These are phyloP conservation scores for Sugiyamaella grinbergsii DNA, from an alignment of 1,139 yeast genomes.

Conservation along the genomic window DNA sequence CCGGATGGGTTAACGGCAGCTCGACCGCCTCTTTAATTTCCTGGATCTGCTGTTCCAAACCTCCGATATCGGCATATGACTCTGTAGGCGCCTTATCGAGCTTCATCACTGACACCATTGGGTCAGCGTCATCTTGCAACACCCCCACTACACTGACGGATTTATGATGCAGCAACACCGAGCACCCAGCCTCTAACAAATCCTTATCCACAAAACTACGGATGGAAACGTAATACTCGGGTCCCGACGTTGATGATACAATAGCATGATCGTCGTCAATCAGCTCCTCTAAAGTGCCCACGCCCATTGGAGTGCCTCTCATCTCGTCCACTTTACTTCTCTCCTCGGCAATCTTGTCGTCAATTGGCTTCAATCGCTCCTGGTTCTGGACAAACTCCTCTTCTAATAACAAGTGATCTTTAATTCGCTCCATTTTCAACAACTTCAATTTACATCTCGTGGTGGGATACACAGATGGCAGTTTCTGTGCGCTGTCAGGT, in stretches of 20 bases:
- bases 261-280: conserved; percentile 99
- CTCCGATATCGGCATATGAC: conserved; percentile 97
- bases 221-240: conserved; percentile 94
- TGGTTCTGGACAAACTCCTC: conserved; percentile 96
- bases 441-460: conserved; percentile 91
- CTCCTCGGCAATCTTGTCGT: conserved; percentile 95
- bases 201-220: conserved; percentile 98
- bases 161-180: conserved; percentile 92
- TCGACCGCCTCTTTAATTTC: conserved; percentile 98
- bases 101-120: conserved; percentile 97
- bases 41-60: conserved; percentile 92
- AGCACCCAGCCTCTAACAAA: conserved; percentile 95
- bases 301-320: conserved; percentile 95
- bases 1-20: conserved; percentile 96
- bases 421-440: conserved; percentile 91
- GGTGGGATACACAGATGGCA: conserved; percentile 88
- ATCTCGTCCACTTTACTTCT: conserved; percentile 92
- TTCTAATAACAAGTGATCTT: conserved; percentile 91
- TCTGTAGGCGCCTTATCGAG: conserved; percentile 97
- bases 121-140: conserved; percentile 94
- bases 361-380: conserved; percentile 93
- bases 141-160: conserved; percentile 95
- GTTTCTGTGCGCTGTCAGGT: conserved; percentile 81
- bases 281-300: conserved; percentile 95
- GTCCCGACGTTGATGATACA: conserved; percentile 93